Conservation (phyloP, 345 rosid genomes). For the Gossypium turneri region DNA sequence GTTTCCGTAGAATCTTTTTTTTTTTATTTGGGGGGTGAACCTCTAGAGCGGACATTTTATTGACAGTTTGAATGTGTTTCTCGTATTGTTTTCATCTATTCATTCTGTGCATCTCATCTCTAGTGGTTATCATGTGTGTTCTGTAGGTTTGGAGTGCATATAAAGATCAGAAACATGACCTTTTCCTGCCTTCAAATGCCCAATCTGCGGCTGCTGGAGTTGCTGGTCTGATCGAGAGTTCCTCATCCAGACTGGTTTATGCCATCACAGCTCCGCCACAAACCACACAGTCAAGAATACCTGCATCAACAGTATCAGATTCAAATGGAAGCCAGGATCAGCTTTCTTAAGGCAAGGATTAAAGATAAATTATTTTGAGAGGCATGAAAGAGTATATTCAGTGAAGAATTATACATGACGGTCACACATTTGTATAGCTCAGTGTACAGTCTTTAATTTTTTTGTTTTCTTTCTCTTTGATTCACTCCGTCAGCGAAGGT, state of each 20-base stretch:
- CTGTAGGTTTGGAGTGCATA: slow-evolving; percentile 93
- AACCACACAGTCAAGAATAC: slow-evolving; percentile 30
- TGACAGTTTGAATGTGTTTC: neutral
- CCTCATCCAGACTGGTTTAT: slow-evolving; percentile 72
- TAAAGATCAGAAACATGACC: slow-evolving; percentile 97
- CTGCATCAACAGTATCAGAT: slow-evolving; percentile 23
- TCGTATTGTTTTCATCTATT: neutral
- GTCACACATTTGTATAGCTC: slow-evolving; percentile 29
- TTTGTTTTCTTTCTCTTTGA: neutral
- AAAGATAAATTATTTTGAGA: slow-evolving; percentile 11
- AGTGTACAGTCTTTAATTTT: slow-evolving; percentile 38
- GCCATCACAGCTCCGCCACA: slow-evolving; percentile 81
- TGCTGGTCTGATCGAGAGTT: slow-evolving; percentile 91
- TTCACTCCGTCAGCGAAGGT: neutral
- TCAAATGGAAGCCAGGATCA: slow-evolving; percentile 38
- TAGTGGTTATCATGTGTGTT: neutral
- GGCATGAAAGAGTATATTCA: neutral
- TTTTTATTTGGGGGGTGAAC: neutral
- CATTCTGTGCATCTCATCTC: neutral
- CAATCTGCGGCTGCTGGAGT: slow-evolving; percentile 94
- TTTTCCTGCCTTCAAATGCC: slow-evolving; percentile 90
- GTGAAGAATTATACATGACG: neutral
- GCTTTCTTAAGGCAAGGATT: slow-evolving; percentile 19
- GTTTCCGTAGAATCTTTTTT: neutral
- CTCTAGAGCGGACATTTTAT: neutral